phyloP scores from a whole-genome alignment of 257 asterid genomes.

The Solanum chilense region DNA sequence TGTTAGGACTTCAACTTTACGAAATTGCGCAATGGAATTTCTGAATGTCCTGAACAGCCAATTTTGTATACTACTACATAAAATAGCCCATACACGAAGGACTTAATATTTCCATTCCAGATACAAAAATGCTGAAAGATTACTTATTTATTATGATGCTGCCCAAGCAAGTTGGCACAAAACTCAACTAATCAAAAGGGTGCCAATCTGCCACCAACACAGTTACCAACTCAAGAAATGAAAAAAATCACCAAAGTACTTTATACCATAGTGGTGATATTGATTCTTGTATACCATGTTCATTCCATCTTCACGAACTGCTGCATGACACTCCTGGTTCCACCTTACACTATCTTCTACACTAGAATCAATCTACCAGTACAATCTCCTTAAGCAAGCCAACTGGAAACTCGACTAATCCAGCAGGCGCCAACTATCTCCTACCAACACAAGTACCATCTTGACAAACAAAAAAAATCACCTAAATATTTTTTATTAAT shows the following conservation, averaged over 20 bases:
- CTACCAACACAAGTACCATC: background rate
- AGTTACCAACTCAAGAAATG: background rate
- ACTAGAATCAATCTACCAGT: background rate
- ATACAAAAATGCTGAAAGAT: background rate
- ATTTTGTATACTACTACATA: background rate
- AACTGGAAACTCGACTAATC: background rate
- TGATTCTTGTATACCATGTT: background rate
- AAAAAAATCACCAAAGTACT: background rate
- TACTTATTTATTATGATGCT: background rate
- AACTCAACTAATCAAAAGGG: background rate
- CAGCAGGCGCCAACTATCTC: background rate
- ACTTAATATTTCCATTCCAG: background rate
- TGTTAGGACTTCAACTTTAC: background rate
- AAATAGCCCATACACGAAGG: background rate
- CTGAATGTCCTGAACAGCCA: background rate
- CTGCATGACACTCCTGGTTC: background rate
- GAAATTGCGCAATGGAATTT: background rate
- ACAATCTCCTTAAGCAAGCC: background rate
- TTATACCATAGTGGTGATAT: background rate
- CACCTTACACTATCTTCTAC: background rate
- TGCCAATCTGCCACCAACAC: background rate
- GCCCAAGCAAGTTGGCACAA: background rate
- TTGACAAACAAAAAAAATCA: fast-evolving
- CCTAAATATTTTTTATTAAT: background rate
- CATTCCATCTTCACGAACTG: background rate